Conservation (phyloP, 139 green algal genomes). For the Picochlorum sp. region DNA sequence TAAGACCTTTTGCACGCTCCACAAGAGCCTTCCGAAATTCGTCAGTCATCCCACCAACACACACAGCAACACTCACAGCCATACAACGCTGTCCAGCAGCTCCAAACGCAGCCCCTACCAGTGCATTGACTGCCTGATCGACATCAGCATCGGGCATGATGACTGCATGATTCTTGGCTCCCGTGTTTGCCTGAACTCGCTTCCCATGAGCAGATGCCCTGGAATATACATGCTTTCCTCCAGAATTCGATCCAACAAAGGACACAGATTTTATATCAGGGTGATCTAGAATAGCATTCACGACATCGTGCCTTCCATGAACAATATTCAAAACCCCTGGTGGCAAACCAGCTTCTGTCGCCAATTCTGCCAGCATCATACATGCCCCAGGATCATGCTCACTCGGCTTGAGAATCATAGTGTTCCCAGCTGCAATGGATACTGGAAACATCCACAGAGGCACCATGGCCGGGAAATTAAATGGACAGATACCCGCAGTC, state of each 20-base stretch:
- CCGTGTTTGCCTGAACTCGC: slow-evolving; percentile 88
- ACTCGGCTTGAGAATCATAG: slow-evolving; percentile 80
- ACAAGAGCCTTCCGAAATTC: slow-evolving; percentile 48
- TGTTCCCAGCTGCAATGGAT: slow-evolving; percentile 69
- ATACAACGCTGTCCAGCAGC: slow-evolving; percentile 96
- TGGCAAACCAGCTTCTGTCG: slow-evolving; percentile 50
- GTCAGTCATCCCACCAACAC: slow-evolving; percentile 64
- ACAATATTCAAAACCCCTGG: slow-evolving; percentile 49
- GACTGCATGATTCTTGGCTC: slow-evolving; percentile 96
- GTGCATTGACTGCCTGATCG: slow-evolving; percentile 62
- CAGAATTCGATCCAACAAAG: slow-evolving; percentile 86
- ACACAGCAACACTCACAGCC: slow-evolving; percentile 86
- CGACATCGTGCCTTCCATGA: slow-evolving; percentile 75
- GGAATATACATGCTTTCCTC: slow-evolving; percentile 78
- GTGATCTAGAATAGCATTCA: slow-evolving; percentile 89
- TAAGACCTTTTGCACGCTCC: slow-evolving; percentile 58
- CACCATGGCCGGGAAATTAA: slow-evolving; percentile 93
- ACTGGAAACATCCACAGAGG: slow-evolving; percentile 85
- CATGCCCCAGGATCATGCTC: slow-evolving; percentile 76
- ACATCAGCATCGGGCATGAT: slow-evolving; percentile 87
- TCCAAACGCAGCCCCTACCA: slow-evolving; percentile 84
- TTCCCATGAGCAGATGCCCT: slow-evolving; percentile 70
- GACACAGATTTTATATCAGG: slow-evolving; percentile 82
- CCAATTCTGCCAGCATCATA: slow-evolving; percentile 74
- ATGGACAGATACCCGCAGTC: slow-evolving; percentile 86